These are phyloP conservation scores for Xylaria arbuscula DNA, from an alignment of 2,329 filamentous ascomycete species.

Conservation along the genomic window DNA sequence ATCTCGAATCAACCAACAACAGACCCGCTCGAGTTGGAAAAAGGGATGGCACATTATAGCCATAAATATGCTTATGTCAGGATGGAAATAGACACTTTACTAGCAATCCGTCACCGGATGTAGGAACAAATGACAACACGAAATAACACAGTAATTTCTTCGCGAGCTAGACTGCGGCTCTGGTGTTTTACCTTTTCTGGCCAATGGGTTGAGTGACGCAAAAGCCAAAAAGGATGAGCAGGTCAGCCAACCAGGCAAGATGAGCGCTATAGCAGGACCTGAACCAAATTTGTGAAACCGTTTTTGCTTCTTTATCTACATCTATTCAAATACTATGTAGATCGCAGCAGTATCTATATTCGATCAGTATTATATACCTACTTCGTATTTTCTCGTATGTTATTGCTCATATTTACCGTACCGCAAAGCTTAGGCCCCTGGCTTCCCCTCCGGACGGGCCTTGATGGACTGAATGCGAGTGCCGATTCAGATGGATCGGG, in stretches of 20 bases:
- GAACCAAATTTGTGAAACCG: background rate
- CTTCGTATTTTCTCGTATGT: background rate
- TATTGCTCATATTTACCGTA: conserved; percentile 7
- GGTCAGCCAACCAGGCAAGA: conserved; percentile 2
- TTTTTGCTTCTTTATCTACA: background rate
- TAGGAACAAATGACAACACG: conserved; percentile 44
- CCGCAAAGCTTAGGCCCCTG: background rate
- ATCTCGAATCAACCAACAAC: conserved; percentile 33
- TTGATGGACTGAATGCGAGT: conserved; percentile 19
- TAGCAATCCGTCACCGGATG: conserved; percentile 58
- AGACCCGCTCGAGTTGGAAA: conserved; percentile 44
- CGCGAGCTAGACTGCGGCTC: conserved; percentile 6
- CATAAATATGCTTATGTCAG: conserved; percentile 43
- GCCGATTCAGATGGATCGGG: conserved; percentile 32
- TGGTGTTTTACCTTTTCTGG: conserved; percentile 8
- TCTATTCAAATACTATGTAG: background rate
- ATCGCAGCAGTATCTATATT: background rate
- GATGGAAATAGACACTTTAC: conserved; percentile 56
- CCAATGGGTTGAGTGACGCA: conserved; percentile 25
- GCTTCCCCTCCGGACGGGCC: background rate
- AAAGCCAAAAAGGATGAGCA: conserved; percentile 28
- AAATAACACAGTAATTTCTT: conserved; percentile 38
- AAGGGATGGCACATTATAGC: conserved; percentile 39
- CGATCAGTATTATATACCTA: conserved; percentile 11
- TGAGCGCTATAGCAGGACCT: background rate